phyloP scores from a whole-genome alignment of 176 grass and related monocot genomes.

The Triticum urartu region DNA sequence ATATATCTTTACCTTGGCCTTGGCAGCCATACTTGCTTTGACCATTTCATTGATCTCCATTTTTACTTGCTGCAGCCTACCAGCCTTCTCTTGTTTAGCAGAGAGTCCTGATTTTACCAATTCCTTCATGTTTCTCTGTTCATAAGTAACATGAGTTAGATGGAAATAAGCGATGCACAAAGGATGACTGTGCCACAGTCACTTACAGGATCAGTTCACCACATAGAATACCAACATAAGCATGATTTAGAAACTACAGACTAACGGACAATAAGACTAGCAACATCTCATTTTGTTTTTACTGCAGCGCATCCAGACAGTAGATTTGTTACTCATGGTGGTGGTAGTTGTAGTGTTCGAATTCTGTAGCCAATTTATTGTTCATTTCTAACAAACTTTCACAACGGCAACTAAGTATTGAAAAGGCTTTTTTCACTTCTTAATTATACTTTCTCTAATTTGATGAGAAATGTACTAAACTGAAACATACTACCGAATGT shows the following conservation, averaged over 20 bases:
- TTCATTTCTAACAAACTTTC: constrained; percentile 9
- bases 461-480: no score
- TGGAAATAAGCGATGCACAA: neutral
- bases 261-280: constrained; percentile 3
- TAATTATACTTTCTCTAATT: no score
- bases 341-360: neutral
- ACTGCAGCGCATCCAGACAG: constrained; percentile 19
- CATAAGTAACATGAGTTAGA: constrained; percentile 5
- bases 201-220: constrained; percentile 17
- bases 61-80: constrained; percentile 81
- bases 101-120: constrained; percentile 91
- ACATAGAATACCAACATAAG: constrained; percentile 26
- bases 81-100: constrained; percentile 91
- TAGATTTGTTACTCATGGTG: neutral
- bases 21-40: constrained; percentile 60
- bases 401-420: neutral
- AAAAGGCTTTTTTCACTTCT: no score
- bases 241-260: constrained; percentile 27
- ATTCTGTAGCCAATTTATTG: neutral
- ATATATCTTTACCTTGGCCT: constrained; percentile 62
- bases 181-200: neutral
- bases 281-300: neutral
- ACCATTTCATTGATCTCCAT: constrained; percentile 90
- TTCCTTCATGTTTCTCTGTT: constrained; percentile 96
- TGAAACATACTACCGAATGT: neutral